These are phyloP conservation scores for Aspergillus nomiae DNA, from an alignment of 2,329 filamentous ascomycete species.

Conservation along the genomic window DNA sequence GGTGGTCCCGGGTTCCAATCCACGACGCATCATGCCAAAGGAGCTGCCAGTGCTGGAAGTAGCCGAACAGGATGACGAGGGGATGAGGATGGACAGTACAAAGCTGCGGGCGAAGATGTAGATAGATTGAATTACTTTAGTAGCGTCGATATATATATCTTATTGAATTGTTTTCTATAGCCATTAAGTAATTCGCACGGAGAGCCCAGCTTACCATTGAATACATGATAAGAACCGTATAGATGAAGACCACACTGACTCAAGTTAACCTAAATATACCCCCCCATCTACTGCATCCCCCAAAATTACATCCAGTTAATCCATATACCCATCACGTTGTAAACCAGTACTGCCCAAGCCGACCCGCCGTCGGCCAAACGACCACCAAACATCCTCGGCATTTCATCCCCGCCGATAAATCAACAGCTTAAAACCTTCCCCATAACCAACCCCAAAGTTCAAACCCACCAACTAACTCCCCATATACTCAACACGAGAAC, in stretches of 20 bases:
- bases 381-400: slow-evolving; percentile 7
- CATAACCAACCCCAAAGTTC: not conserved
- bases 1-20: slow-evolving; percentile 63
- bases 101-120: slow-evolving; percentile 32
- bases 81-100: slow-evolving; percentile 68
- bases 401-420: not conserved
- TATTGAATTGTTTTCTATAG: too few species aligned
- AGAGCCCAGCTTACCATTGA: too few species aligned
- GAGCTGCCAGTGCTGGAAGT: slow-evolving; percentile 70
- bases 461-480: not conserved
- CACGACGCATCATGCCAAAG: slow-evolving; percentile 76
- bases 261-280: too few species aligned
- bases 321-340: not conserved
- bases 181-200: too few species aligned
- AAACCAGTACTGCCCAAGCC: not conserved
- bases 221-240: too few species aligned
- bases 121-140: not conserved
- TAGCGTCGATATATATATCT: too few species aligned
- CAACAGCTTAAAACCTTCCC: not conserved
- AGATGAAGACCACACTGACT: too few species aligned
- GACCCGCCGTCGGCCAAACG: slow-evolving; percentile 5
- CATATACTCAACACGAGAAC: not conserved
- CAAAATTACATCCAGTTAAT: not conserved
- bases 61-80: slow-evolving; percentile 78
- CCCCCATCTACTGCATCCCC: not conserved